Evolutionary conservation across 306 rosid genomes (phyloP), one percentile per base, ranked within the genome.

Genomic region (Sindora glabra): DNA sequence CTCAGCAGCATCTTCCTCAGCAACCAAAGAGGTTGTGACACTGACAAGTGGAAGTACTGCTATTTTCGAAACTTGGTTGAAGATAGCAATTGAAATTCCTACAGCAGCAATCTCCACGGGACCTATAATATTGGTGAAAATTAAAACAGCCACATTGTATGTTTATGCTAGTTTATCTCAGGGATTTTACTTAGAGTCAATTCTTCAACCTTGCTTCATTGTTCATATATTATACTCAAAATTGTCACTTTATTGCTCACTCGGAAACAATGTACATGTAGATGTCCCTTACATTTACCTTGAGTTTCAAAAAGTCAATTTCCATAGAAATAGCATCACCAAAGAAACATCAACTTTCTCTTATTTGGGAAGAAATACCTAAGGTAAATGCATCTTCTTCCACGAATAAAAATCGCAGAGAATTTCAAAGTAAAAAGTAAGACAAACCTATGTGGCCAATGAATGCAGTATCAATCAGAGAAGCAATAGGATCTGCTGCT

Each of bases 101-200:
- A 76, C 95, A 32, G 95, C 97, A 42, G 97, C 97, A 58, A 90
- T 94, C 73, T 86, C 95, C 72, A 86, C 81, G 5, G 88, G 81
- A 61, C 97, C 97, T 86, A 64, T 14, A 40, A 44, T 39, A 61
- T 29, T 29, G 34, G 8, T 9, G 8, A 29, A 29, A 29, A 29
- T 9, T 29, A n/a, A n/a, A n/a, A n/a, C n/a, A n/a, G n/a, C n/a
- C n/a, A n/a, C n/a, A n/a, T n/a, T n/a, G n/a, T n/a, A n/a, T n/a
- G n/a, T n/a, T n/a, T n/a, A n/a, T n/a, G n/a, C n/a, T n/a, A n/a
- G n/a, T n/a, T n/a, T n/a, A n/a, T n/a, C n/a, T n/a, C n/a, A n/a
- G n/a, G n/a, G n/a, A n/a, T n/a, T n/a, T n/a, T n/a, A n/a, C n/a
- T n/a, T n/a, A n/a, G n/a, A n/a, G n/a, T n/a, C n/a, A n/a, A n/a